phyloP scores from a whole-genome alignment of 2,329 filamentous ascomycete species.

The Ophiobolus disseminans region DNA sequence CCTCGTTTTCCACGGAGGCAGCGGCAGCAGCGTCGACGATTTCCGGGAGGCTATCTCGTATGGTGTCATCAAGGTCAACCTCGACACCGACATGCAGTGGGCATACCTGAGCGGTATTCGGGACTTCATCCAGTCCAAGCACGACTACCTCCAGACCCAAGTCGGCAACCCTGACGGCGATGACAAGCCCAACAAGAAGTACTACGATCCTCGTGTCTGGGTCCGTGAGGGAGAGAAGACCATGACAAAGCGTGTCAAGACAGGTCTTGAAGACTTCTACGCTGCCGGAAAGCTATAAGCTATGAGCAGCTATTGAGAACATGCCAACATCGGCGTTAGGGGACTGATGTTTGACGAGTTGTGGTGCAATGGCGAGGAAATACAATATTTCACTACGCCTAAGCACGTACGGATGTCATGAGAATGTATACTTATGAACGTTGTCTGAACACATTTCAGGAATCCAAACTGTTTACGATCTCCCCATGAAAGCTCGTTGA shows the following conservation, averaged over 20 bases:
- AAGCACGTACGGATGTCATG: background rate
- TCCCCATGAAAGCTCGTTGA: too few species aligned
- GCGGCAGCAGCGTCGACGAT: conserved; percentile 88
- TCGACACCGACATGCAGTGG: conserved; percentile 93
- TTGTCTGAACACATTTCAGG: too few species aligned
- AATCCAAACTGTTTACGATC: too few species aligned
- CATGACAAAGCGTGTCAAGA: conserved; percentile 77
- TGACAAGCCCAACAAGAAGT: conserved; percentile 99
- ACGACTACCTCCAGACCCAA: conserved; percentile 81
- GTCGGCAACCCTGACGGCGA: conserved; percentile 95
- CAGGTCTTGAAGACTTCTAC: conserved; percentile 92
- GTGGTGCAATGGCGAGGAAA: background rate
- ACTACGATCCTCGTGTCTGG: conserved; percentile 83
- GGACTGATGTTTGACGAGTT: conserved; percentile 10
- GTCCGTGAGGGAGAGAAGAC: conserved; percentile 97
- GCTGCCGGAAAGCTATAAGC: conserved; percentile 75
- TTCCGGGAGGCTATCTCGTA: conserved; percentile 67
- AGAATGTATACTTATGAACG: conserved; percentile 13
- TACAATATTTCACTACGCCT: too few species aligned
- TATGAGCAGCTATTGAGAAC: background rate
- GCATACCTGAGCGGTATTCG: conserved; percentile 92
- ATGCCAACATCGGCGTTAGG: too few species aligned
- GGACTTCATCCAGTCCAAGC: conserved; percentile 92
- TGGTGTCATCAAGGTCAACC: conserved; percentile 99
- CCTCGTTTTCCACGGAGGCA: conserved; percentile 99